These are phyloP conservation scores for Salix udensis DNA, from an alignment of 345 rosid genomes.

Conservation along the genomic window DNA sequence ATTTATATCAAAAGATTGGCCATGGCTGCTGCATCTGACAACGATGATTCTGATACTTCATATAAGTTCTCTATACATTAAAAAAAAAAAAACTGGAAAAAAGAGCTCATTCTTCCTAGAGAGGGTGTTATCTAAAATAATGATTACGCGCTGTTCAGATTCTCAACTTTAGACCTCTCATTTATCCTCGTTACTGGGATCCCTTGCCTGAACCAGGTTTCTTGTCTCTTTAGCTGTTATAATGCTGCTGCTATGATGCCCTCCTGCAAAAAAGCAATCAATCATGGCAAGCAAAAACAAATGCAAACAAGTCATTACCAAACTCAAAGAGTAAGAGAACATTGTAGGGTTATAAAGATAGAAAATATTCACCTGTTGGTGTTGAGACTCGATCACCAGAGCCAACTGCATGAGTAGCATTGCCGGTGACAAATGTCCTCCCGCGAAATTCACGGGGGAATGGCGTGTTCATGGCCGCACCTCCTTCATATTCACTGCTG, in stretches of 20 bases:
- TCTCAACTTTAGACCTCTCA: conserved; percentile 28
- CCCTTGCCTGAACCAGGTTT: conserved; percentile 40
- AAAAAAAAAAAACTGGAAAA: neutral
- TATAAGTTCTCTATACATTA: conserved; percentile 24
- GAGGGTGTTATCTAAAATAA: neutral
- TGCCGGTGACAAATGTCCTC: conserved; percentile 22
- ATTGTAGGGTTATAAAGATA: neutral
- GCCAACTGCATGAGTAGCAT: conserved; percentile 29
- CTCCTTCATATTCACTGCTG: conserved; percentile 31
- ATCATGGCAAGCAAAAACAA: neutral
- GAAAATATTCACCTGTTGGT: conserved; percentile 42
- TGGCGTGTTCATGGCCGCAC: conserved; percentile 14
- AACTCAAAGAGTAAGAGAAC: neutral
- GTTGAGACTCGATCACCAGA: conserved; percentile 38
- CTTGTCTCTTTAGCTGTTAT: conserved; percentile 37
- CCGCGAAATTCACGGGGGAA: conserved; percentile 44
- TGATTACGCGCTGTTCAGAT: neutral
- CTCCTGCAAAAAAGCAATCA: conserved; percentile 29
- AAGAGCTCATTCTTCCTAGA: conserved; percentile 5
- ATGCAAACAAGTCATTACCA: neutral
- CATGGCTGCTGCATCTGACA: conserved; percentile 10
- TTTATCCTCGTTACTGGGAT: conserved; percentile 44
- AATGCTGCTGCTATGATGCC: conserved; percentile 39
- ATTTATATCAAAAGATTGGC: neutral
- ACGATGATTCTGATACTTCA: conserved; percentile 5